Conservation (phyloP, 331 rosid species). For the Saraca asoca region DNA sequence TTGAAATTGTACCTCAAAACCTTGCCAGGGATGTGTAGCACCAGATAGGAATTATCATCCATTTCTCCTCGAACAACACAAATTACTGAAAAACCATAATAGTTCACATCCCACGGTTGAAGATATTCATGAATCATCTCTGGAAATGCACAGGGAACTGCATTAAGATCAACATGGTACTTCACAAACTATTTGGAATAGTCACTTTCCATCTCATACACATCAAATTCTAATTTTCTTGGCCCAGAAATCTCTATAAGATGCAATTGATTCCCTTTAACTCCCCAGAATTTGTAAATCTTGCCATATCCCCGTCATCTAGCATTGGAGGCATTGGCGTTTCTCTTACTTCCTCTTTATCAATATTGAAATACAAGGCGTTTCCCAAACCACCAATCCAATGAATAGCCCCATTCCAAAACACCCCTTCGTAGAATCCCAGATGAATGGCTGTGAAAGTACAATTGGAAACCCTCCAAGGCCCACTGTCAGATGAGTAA, state of each 20-base stretch:
- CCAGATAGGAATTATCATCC: slow-evolving; percentile 24
- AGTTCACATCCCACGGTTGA: background rate
- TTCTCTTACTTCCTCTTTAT: background rate
- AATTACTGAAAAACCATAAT: background rate
- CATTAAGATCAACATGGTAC: slow-evolving; percentile 32
- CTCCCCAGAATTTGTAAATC: slow-evolving; percentile 27
- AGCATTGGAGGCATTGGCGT: slow-evolving; percentile 30
- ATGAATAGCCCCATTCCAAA: too few species aligned
- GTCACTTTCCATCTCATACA: slow-evolving; percentile 33
- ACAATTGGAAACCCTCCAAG: too few species aligned
- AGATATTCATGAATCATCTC: background rate
- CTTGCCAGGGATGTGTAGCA: slow-evolving; percentile 4
- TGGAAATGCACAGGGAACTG: background rate
- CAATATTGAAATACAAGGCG: too few species aligned
- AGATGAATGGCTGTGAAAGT: too few species aligned
- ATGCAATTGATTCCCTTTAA: slow-evolving; percentile 35
- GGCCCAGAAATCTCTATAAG: slow-evolving; percentile 6
- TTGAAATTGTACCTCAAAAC: slow-evolving; percentile 17
- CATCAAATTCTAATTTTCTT: too few species aligned
- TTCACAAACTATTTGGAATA: slow-evolving; percentile 35
- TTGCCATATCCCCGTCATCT: background rate
- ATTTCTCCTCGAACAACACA: slow-evolving; percentile 7
- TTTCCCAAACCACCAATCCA: too few species aligned
- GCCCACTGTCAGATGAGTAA: too few species aligned
- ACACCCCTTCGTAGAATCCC: too few species aligned